Percentiles rank a stretch among this genome's conserved stretches.
These are phyloP conservation scores for Fomitiporia mediterranea DNA, from an alignment of 1,284 basidiomycete genomes.

Conservation along the genomic window DNA sequence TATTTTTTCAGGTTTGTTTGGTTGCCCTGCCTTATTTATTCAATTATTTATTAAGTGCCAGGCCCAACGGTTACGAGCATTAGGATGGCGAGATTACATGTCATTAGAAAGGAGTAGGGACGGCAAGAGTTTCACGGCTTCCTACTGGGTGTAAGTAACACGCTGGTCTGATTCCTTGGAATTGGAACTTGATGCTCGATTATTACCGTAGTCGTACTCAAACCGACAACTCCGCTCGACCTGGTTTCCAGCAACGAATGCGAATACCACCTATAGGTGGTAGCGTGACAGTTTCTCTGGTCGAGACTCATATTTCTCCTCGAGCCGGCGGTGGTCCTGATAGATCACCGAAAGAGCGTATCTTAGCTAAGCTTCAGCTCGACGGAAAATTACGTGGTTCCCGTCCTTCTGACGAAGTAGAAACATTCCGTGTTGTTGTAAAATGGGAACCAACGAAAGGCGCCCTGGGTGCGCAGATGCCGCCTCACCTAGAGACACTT, in stretches of 20 bases:
- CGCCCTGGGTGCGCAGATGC: constrained; percentile 51
- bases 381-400: constrained; percentile 49
- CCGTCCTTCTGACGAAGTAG: constrained; percentile 65
- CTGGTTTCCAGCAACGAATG: constrained; percentile 28
- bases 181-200: constrained; percentile 7
- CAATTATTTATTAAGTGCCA: constrained; percentile 26
- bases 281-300: constrained; percentile 45
- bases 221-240: constrained; percentile 31
- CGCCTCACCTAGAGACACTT: constrained; percentile 38
- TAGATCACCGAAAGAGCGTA: constrained; percentile 46
- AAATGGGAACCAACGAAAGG: constrained; percentile 63
- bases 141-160: constrained; percentile 70
- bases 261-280: constrained; percentile 53
- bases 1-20: constrained; percentile 65
- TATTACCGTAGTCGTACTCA: constrained; percentile 32
- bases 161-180: too few species aligned
- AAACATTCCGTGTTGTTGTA: constrained; percentile 52
- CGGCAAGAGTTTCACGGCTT: constrained; percentile 58
- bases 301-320: constrained; percentile 34
- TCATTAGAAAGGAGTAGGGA: constrained; percentile 58
- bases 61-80: constrained; percentile 66
- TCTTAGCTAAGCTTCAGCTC: constrained; percentile 58
- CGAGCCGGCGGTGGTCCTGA: constrained; percentile 37
- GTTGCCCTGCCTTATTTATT: background rate
- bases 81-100: constrained; percentile 74